Evolutionary conservation across 371 early-diverging fungal species (phyloP).

Genomic region (Rhizopus microsporus): DNA sequence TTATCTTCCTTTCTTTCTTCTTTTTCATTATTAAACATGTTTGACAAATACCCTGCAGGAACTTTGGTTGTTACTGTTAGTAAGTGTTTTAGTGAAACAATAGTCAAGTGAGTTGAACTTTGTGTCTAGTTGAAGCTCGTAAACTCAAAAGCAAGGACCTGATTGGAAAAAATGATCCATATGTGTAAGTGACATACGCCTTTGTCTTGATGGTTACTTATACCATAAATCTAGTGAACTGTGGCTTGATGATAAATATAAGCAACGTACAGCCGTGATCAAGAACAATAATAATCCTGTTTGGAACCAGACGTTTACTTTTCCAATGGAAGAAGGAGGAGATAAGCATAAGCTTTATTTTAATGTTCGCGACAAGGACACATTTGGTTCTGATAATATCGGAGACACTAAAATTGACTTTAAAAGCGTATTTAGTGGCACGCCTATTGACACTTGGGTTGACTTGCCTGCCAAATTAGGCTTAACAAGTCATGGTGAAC

Average conservation of each 20-base stretch:
- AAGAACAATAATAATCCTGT: constrained; percentile 49
- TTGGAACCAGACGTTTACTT: constrained; percentile 38
- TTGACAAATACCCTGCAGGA: constrained; percentile 25
- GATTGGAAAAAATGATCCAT: constrained; percentile 31
- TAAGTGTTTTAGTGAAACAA: constrained; percentile 9
- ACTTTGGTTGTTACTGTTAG: constrained; percentile 28
- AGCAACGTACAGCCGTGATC: constrained; percentile 48
- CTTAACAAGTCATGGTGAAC: constrained; percentile 32
- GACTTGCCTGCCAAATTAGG: constrained; percentile 33
- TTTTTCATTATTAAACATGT: constrained; percentile 12
- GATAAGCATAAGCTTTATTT: constrained; percentile 35
- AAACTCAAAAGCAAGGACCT: constrained; percentile 28
- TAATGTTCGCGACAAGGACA: constrained; percentile 45
- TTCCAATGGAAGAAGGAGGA: constrained; percentile 20
- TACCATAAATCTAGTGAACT: constrained; percentile 17
- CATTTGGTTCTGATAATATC: constrained; percentile 42
- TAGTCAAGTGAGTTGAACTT: neutral
- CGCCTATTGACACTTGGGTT: constrained; percentile 34
- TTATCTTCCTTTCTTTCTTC: constrained; percentile 2
- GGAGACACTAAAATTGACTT: constrained; percentile 42
- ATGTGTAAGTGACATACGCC: constrained; percentile 24
- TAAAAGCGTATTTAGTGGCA: constrained; percentile 20
- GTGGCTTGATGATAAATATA: constrained; percentile 28
- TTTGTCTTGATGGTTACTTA: neutral
- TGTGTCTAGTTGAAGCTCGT: constrained; percentile 29